Percentiles rank a stretch among this genome's conserved stretches.
These are phyloP conservation scores for Phyllostachys edulis DNA, from an alignment of 176 grass and related monocot genomes.

Conservation along the genomic window DNA sequence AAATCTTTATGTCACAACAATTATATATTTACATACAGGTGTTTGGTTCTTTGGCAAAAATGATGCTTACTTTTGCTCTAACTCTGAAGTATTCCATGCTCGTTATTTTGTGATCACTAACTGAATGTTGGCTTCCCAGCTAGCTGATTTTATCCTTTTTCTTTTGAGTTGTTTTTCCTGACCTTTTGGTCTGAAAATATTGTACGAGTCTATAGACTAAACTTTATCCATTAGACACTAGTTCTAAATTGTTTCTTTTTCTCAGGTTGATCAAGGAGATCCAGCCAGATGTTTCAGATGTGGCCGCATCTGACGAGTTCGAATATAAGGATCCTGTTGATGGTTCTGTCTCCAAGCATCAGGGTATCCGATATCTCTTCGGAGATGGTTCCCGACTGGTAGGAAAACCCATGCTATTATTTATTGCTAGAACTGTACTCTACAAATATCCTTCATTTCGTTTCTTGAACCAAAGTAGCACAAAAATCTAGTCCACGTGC, in stretches of 20 bases:
- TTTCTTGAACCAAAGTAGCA: conserved; percentile 15
- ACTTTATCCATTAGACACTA: background rate
- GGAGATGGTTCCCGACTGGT: conserved; percentile 93
- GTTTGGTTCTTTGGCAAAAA: background rate
- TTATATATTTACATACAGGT: background rate
- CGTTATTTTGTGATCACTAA: background rate
- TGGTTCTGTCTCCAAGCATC: conserved; percentile 86
- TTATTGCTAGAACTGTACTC: background rate
- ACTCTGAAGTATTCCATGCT: background rate
- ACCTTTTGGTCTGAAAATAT: background rate
- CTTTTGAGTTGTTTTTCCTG: background rate
- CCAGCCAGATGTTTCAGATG: conserved; percentile 60
- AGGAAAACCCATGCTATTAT: conserved; percentile 15
- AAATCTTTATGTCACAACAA: background rate
- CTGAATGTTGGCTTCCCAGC: background rate
- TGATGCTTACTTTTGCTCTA: background rate
- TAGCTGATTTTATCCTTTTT: background rate
- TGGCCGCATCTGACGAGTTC: conserved; percentile 80
- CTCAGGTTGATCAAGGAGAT: conserved; percentile 81
- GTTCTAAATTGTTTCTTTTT: conserved; percentile 34
- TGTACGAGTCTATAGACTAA: background rate
- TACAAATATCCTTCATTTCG: background rate
- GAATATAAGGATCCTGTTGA: conserved; percentile 99
- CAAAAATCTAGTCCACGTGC: background rate
- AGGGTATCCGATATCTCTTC: conserved; percentile 91